phyloP scores from a whole-genome alignment of 225 moss, liverwort and hornwort species.

The Straminergon stramineum region DNA sequence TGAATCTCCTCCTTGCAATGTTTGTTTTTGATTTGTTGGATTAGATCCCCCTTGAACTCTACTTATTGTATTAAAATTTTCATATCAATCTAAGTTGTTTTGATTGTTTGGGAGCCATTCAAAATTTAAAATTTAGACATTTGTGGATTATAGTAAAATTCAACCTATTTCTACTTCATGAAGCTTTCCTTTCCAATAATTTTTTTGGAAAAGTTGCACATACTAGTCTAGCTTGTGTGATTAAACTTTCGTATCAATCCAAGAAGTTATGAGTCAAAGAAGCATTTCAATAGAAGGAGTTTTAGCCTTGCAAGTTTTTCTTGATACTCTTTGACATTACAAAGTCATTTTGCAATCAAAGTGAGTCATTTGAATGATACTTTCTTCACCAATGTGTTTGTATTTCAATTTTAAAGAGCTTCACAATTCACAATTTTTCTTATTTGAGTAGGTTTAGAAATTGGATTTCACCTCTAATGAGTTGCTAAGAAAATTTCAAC shows the following conservation, averaged over 20 bases:
- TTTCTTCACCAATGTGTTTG: not conserved
- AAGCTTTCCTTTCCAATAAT: not conserved
- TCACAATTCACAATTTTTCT: too few species aligned
- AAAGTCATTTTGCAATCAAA: not conserved
- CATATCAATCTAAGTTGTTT: too few species aligned
- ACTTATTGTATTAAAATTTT: not conserved
- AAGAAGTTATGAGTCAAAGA: not conserved
- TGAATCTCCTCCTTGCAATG: too few species aligned
- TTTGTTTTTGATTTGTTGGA: too few species aligned
- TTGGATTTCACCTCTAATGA: not conserved
- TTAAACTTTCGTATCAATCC: not conserved
- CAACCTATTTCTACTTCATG: not conserved
- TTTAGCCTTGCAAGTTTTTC: accelerated
- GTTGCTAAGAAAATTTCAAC: not conserved
- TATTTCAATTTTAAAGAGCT: too few species aligned
- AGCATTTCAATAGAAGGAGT: not conserved
- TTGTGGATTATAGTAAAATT: too few species aligned
- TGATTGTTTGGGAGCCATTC: too few species aligned
- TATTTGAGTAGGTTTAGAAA: not conserved
- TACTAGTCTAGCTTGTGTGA: not conserved
- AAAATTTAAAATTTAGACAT: too few species aligned
- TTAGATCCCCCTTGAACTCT: not conserved
- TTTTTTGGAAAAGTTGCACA: not conserved
- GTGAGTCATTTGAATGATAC: too few species aligned
- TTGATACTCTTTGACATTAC: not conserved